Base-by-base conservation (phyloP, 176 grass and related monocot species). In the Oryza glaberrima region DNA sequence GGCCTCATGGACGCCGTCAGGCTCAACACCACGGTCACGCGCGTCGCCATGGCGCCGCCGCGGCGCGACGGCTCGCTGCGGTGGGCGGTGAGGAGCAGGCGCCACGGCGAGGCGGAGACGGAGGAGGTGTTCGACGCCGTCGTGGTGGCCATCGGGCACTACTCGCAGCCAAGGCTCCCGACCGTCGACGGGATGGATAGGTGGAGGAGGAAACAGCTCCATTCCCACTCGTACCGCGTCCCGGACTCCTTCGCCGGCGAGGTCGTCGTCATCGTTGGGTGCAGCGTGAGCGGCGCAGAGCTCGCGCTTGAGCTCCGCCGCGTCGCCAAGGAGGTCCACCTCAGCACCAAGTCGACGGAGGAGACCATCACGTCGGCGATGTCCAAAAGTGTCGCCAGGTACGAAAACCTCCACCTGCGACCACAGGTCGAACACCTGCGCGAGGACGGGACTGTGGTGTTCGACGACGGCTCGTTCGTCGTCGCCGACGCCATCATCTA, bases 91-190 rank as follows among this genome's bases (percentile, higher is more conserved):
- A 78, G 67, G 40, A 49, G 63, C 54, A 19, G 23, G 19, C 7
- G 1, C 54, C 6, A 58, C 8, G 11, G 20, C 7, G 68, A 49
- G 14, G 49, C 3, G 0, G 48, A 32, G 5, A 2, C 0, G 9
- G 87, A 83, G 38, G 90, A 77, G 65, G 46, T 73, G 51, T 88
- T 88, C 66, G 90, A 92, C 51, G 90, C 83, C 44, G 74, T 89
- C 14, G 80, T 89, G 1, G 80, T 89, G 7, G 80, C 90, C 47
- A 15, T 1, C 10, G 90, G 79, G 1, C 83, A 77, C 11, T 41
- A 19, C 51, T 16, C 83, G 7, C 69, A 86, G 47, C 90, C 86
- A 25, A 80, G 48, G 22, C 2, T 92, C 4, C 83, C 86, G 0
- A 8, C 0, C 3, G 83, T 92, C 38, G 44, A 22, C 4, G 90